Evolutionary conservation across 495 filamentous ascomycete genomes (phyloP).

Genomic region (Eremomyces bilateralis): DNA sequence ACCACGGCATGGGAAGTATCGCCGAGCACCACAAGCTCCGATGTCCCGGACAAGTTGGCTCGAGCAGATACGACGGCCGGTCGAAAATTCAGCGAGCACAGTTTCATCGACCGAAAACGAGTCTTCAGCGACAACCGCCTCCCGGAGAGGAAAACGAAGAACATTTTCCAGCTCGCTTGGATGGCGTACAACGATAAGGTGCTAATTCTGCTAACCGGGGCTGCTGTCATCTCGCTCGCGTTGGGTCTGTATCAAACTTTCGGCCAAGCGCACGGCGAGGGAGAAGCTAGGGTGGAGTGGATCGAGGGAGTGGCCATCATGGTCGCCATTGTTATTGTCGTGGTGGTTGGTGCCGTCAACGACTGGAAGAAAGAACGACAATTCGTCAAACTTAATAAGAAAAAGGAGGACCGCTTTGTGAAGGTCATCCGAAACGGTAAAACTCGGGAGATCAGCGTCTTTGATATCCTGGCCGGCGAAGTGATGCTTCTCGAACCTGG

Average conservation of each 20-base stretch:
- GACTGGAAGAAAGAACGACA: constrained; percentile 26
- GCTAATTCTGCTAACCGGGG: constrained; percentile 52
- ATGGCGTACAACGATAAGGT: constrained; percentile 73
- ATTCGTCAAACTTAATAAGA: constrained; percentile 25
- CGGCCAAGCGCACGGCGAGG: constrained; percentile 14
- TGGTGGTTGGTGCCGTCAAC: constrained; percentile 23
- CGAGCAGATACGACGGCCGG: not conserved
- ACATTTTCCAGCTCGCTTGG: constrained; percentile 53
- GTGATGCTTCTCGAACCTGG: constrained; percentile 71
- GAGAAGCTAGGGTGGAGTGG: constrained; percentile 21
- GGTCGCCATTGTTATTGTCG: constrained; percentile 23
- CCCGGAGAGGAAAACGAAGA: constrained; percentile 50
- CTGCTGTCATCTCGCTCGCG: constrained; percentile 64
- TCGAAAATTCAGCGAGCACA: constrained; percentile 3
- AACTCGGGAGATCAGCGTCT: constrained; percentile 53
- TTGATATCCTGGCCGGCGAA: constrained; percentile 68
- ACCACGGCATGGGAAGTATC: constrained; percentile 5
- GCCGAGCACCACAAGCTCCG: not conserved
- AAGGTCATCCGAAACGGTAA: constrained; percentile 60
- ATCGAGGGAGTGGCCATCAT: constrained; percentile 27
- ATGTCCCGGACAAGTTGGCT: not conserved
- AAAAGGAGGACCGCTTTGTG: constrained; percentile 33
- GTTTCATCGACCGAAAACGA: constrained; percentile 40
- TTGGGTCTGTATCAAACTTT: constrained; percentile 53
- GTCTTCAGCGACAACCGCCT: constrained; percentile 49